Conservation (phyloP, 2,329 filamentous ascomycete species). For the Chaetomium sp. region DNA sequence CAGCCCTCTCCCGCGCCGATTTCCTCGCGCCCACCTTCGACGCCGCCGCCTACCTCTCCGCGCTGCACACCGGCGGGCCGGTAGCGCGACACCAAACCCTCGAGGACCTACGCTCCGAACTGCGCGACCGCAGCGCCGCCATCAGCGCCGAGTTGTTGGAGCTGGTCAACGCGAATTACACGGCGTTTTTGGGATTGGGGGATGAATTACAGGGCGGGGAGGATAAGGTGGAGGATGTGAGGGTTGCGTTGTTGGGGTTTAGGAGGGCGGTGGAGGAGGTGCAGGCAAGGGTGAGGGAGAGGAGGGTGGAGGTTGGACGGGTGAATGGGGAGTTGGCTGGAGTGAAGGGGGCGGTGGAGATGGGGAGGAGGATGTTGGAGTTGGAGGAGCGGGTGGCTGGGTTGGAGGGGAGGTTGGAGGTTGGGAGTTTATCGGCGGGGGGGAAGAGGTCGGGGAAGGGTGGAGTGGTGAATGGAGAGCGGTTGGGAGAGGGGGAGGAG, state of each 20-base stretch:
- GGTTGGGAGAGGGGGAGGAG: conserved; percentile 22
- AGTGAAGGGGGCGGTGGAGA: conserved; percentile 58
- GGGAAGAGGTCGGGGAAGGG: too few species aligned
- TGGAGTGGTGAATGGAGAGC: conserved; percentile 11
- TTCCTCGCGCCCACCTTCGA: conserved; percentile 76
- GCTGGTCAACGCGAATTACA: conserved; percentile 92
- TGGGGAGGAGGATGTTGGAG: conserved; percentile 58
- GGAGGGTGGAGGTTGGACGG: conserved; percentile 38
- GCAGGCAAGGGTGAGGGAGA: conserved; percentile 54
- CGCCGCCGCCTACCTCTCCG: conserved; percentile 69
- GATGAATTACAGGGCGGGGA: conserved; percentile 78
- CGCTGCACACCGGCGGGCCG: conserved; percentile 26
- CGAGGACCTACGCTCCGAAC: conserved; percentile 81
- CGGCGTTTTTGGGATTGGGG: conserved; percentile 80
- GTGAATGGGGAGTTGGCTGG: conserved; percentile 52
- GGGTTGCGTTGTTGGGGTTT: conserved; percentile 81
- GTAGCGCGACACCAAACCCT: conserved; percentile 87
- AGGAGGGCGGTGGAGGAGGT: conserved; percentile 73
- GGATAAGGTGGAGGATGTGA: conserved; percentile 83
- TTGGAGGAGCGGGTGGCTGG: conserved; percentile 55
- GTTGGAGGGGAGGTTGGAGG: conserved; percentile 57
- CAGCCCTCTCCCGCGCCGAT: conserved; percentile 72
- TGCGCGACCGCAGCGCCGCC: conserved; percentile 71
- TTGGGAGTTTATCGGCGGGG: conserved; percentile 31
- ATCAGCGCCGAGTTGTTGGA: conserved; percentile 85